These are phyloP conservation scores for Candida tibetensis DNA, from an alignment of 805 yeast species.

Conservation along the genomic window DNA sequence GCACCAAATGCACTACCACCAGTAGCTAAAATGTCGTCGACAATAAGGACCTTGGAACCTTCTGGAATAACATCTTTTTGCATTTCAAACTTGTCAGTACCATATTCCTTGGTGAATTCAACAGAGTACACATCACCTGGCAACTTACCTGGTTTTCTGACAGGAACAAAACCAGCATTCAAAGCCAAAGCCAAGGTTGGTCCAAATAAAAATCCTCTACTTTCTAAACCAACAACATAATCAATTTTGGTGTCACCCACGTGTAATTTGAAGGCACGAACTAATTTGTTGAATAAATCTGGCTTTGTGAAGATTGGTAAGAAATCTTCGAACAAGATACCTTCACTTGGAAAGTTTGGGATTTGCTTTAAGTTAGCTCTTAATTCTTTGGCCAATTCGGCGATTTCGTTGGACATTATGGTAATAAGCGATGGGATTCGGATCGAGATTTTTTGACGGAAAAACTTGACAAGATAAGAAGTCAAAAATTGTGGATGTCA, in stretches of 20 bases:
- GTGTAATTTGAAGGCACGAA: slow-evolving; percentile 77
- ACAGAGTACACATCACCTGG: slow-evolving; percentile 82
- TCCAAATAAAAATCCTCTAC: slow-evolving; percentile 96
- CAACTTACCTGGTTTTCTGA: slow-evolving; percentile 92
- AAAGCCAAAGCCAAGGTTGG: slow-evolving; percentile 90
- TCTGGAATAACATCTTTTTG: slow-evolving; percentile 77
- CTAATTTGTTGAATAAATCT: slow-evolving; percentile 70
- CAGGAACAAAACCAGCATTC: slow-evolving; percentile 89
- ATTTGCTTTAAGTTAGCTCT: slow-evolving; percentile 54
- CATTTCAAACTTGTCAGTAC: slow-evolving; percentile 83
- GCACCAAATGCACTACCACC: slow-evolving; percentile 97
- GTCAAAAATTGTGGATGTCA: too few species aligned
- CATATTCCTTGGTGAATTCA: slow-evolving; percentile 86
- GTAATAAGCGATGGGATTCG: neutral
- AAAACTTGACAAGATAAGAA: slow-evolving; percentile 1
- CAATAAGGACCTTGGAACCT: slow-evolving; percentile 79
- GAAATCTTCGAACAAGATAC: slow-evolving; percentile 93
- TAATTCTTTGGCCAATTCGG: slow-evolving; percentile 36
- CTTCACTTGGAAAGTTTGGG: slow-evolving; percentile 92
- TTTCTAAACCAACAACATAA: slow-evolving; percentile 89
- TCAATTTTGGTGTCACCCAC: slow-evolving; percentile 69
- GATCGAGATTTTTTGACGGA: too few species aligned
- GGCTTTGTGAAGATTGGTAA: slow-evolving; percentile 91
- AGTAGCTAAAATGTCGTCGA: slow-evolving; percentile 96
- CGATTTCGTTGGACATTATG: slow-evolving; percentile 18